phyloP scores from a whole-genome alignment of 225 moss, liverwort and hornwort species.

The Pleurozium schreberi region DNA sequence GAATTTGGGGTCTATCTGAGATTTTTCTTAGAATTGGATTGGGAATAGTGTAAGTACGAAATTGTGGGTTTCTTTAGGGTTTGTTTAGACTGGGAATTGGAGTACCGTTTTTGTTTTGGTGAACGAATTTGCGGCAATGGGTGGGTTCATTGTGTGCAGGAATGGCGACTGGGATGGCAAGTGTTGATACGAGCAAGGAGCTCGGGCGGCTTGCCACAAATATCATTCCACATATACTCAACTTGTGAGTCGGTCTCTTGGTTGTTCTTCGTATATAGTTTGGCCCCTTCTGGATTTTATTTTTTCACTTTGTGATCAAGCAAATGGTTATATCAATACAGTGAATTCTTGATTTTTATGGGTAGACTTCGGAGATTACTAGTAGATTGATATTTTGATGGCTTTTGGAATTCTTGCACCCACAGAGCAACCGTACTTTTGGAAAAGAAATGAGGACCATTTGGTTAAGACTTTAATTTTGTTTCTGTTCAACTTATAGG shows the following conservation, averaged over 20 bases:
- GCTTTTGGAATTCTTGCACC: not conserved
- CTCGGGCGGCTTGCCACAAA: slow-evolving; percentile 46
- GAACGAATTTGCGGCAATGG: not conserved
- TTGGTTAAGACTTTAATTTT: not conserved
- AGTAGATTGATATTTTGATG: not conserved
- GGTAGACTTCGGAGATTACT: not conserved
- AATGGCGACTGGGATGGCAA: slow-evolving; percentile 16
- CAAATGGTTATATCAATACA: not conserved
- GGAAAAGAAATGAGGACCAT: not conserved
- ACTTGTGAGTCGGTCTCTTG: slow-evolving; percentile 28
- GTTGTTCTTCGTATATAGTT: not conserved
- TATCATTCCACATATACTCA: slow-evolving; percentile 74
- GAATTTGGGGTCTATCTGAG: not conserved
- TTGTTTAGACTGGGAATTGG: not conserved
- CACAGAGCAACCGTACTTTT: no score
- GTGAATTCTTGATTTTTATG: not conserved
- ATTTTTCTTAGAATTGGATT: not conserved
- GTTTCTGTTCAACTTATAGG: not conserved
- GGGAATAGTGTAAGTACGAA: no score
- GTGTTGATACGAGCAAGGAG: slow-evolving; percentile 25
- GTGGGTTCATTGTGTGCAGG: not conserved
- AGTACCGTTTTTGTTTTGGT: not conserved
- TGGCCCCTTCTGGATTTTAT: not conserved
- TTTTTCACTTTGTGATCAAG: not conserved
- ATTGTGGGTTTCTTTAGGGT: not conserved